These are phyloP conservation scores for Staphylotrichum tortipilum DNA, from an alignment of 495 filamentous ascomycete genomes.

Conservation along the genomic window DNA sequence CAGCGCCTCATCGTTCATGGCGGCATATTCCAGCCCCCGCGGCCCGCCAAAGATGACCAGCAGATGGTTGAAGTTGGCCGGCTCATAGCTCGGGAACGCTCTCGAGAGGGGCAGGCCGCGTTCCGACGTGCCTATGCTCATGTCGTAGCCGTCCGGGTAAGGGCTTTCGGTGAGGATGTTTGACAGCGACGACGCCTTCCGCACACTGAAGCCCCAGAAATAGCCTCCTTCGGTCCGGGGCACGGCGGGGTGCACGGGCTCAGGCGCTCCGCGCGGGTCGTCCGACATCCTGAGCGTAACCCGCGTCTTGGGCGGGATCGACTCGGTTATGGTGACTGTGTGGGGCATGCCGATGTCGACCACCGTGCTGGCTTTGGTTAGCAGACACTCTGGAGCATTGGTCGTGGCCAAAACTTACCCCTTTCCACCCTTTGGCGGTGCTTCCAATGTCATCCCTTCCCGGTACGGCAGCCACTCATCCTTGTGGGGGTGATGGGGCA, in stretches of 20 bases:
- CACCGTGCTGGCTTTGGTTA: constrained; percentile 30
- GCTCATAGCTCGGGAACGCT: constrained; percentile 35
- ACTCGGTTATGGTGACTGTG: constrained; percentile 43
- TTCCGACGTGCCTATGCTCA: constrained; percentile 68
- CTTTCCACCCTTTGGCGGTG: constrained; percentile 26
- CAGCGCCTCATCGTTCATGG: constrained; percentile 55
- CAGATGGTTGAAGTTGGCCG: constrained; percentile 53
- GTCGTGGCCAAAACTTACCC: constrained; percentile 22
- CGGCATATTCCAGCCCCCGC: constrained; percentile 60
- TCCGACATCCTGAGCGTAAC: constrained; percentile 57
- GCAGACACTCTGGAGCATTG: neutral
- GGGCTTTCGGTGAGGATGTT: constrained; percentile 57
- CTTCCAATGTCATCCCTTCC: constrained; percentile 53
- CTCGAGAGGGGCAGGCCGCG: constrained; percentile 49
- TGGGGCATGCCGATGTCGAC: constrained; percentile 53
- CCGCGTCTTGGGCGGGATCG: constrained; percentile 51
- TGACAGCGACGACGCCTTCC: constrained; percentile 50
- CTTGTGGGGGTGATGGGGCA: constrained; percentile 62
- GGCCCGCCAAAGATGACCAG: constrained; percentile 67
- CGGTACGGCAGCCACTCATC: constrained; percentile 63
- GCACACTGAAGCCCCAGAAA: constrained; percentile 67
- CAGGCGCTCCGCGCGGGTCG: constrained; percentile 30
- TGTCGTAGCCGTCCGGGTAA: constrained; percentile 56
- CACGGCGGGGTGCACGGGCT: constrained; percentile 48
- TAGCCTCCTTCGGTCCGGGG: constrained; percentile 62